phyloP scores from a whole-genome alignment of 305 asterid genomes.

The Andrographis paniculata region DNA sequence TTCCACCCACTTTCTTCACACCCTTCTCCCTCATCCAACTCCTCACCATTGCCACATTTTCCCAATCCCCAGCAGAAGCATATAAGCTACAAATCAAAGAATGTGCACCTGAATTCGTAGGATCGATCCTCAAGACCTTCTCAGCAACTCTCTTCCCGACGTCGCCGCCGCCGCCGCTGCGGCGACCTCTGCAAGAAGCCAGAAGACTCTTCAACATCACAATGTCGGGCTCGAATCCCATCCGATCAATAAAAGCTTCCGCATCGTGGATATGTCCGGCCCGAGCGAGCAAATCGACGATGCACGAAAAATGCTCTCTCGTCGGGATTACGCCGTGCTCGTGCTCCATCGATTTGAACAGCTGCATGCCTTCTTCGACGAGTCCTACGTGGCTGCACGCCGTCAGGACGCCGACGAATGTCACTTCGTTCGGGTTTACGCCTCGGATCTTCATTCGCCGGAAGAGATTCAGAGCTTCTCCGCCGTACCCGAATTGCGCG shows the following conservation, averaged over 20 bases:
- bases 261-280: slow-evolving; percentile 60
- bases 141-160: slow-evolving; percentile 55
- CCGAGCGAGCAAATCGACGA: slow-evolving; percentile 62
- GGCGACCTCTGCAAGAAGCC: slow-evolving; percentile 46
- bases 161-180: slow-evolving; percentile 33
- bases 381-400: slow-evolving; percentile 75
- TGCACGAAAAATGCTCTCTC: slow-evolving; percentile 56
- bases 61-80: slow-evolving; percentile 64
- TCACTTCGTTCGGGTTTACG: slow-evolving; percentile 61
- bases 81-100: slow-evolving; percentile 46
- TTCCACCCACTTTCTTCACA: slow-evolving; percentile 54
- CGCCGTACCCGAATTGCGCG: slow-evolving; percentile 58
- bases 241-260: slow-evolving; percentile 41
- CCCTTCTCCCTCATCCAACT: slow-evolving; percentile 53
- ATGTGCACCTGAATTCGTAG: slow-evolving; percentile 44
- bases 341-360: slow-evolving; percentile 46
- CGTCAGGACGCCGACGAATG: slow-evolving; percentile 61
- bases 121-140: slow-evolving; percentile 47
- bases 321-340: slow-evolving; percentile 51
- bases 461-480: slow-evolving; percentile 50
- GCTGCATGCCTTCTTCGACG: slow-evolving; percentile 56
- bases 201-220: slow-evolving; percentile 62
- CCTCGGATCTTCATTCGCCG: slow-evolving; percentile 39
- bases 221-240: slow-evolving; percentile 40
- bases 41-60: slow-evolving; percentile 46